Evolutionary conservation across 805 yeast species (phyloP), one percentile per base, ranked within the genome.

Genomic region (Candida michaelii): DNA sequence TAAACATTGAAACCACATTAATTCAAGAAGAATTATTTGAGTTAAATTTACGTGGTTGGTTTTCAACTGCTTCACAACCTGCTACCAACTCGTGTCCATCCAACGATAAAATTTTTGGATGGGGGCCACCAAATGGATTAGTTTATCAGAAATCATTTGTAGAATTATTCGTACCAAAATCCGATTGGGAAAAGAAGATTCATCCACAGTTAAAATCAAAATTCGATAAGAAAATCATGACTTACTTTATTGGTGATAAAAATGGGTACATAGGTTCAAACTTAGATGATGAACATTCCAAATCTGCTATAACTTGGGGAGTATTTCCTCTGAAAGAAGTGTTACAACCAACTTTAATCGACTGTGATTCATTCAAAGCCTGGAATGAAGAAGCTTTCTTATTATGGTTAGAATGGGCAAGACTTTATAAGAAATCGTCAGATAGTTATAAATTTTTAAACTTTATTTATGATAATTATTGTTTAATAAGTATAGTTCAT

Each of bases 291-390:
- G 44, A 52, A 5, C 60, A 56, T 40, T 78, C 56, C 25, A 82
- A 89, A 33, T 84, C 83, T 49, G 96, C 93, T 19, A 95, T 93
- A 7, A 93, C 99, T 1, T 93, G 99, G 99, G 99, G 98, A 48
- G 96, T 86, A 2, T 91, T 93, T 74, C 95, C 95, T 6, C 83
- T 83, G 62, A 79, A 89, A 49, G 96, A 89, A 58, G 83, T 89
- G 27, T 78, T 89, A 27, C 97, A 90, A 62, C 86, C 97, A 0
- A 93, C 99, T 0, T 84, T 90, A 47, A 82, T 93, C 43, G 97
- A 90, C 58, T 85, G 81, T 52, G 96, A 89, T 53, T 88, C 97
- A 1, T 91, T 93, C 69, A 78, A 79, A 51, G 97, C 97, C 0
- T 93, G 99, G 99, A 79, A 84, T 52, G 97, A 90, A 55, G 99